Percentiles rank a stretch among this genome's conserved stretches.
These are phyloP conservation scores for Phytophthora boehmeriae DNA, from an alignment of 352 stramenopile genomes.

Conservation along the genomic window DNA sequence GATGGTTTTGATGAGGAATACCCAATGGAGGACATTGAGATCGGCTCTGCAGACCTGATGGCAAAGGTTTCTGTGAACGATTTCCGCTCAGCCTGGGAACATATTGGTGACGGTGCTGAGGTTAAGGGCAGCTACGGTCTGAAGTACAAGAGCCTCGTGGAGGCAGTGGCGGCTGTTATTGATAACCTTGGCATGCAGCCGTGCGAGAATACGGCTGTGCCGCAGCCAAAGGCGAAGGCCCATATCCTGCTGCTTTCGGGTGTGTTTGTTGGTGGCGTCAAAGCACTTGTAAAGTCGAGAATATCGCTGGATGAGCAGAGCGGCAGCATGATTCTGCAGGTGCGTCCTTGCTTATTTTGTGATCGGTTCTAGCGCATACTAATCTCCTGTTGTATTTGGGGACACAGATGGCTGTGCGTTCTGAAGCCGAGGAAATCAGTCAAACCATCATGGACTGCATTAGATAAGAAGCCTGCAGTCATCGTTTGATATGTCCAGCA, in stretches of 20 bases:
- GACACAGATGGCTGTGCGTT: slow-evolving; percentile 95
- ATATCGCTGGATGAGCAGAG: slow-evolving; percentile 91
- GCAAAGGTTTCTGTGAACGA: slow-evolving; percentile 96
- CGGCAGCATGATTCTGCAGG: slow-evolving; percentile 93
- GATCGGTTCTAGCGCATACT: neutral
- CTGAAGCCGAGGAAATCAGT: slow-evolving; percentile 93
- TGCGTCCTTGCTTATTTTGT: slow-evolving; percentile 22
- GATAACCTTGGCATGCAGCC: slow-evolving; percentile 98
- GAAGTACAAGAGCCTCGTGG: slow-evolving; percentile 97
- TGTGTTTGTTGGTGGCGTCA: slow-evolving; percentile 95
- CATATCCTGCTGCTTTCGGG: slow-evolving; percentile 97
- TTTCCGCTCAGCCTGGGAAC: slow-evolving; percentile 97
- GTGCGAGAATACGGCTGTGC: slow-evolving; percentile 94
- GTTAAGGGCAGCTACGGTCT: slow-evolving; percentile 96
- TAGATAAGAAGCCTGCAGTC: slow-evolving; percentile 60
- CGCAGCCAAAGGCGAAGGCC: slow-evolving; percentile 90
- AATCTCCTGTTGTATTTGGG: slow-evolving; percentile 11
- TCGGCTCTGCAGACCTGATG: slow-evolving; percentile 97
- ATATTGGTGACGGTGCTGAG: slow-evolving; percentile 93
- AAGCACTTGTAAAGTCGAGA: slow-evolving; percentile 96
- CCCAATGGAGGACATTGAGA: slow-evolving; percentile 97
- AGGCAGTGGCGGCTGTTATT: slow-evolving; percentile 95
- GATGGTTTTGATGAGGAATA: slow-evolving; percentile 98
- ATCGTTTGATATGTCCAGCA: slow-evolving; percentile 11
- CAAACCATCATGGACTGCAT: slow-evolving; percentile 98